A percentile compares a stretch with the other conserved stretches of the same genome.
These are phyloP conservation scores for Lactarius sp. DNA, from an alignment of 768 basidiomycete species.

Conservation along the genomic window DNA sequence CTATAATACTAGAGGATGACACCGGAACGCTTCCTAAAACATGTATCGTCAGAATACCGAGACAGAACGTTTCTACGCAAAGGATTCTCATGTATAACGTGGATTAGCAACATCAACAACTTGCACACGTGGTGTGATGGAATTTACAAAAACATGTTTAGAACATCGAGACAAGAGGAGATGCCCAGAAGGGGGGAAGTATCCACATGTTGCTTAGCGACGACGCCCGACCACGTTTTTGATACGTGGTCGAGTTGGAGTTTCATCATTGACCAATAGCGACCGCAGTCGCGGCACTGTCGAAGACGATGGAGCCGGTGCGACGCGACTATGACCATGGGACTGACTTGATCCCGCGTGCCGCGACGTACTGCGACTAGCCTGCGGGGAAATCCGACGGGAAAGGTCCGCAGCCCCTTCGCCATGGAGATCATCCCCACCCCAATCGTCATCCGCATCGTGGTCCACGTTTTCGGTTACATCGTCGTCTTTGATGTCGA, in stretches of 20 bases:
- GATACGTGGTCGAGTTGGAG: slow-evolving; percentile 57
- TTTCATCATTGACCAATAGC: slow-evolving; percentile 44
- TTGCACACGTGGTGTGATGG: slow-evolving; percentile 6
- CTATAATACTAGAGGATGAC: slow-evolving; percentile 3
- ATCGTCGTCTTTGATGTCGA: slow-evolving; percentile 18
- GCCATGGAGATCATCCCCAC: slow-evolving; percentile 7
- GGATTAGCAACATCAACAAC: slow-evolving; percentile 11
- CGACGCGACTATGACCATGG: slow-evolving; percentile 9
- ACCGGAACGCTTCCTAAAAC: slow-evolving; percentile 5
- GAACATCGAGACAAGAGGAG: neutral
- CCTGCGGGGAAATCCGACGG: neutral
- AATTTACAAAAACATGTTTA: slow-evolving; percentile 2
- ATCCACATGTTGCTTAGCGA: slow-evolving; percentile 36
- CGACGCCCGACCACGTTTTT: slow-evolving; percentile 42
- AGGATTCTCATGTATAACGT: slow-evolving; percentile 4
- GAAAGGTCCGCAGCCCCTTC: neutral
- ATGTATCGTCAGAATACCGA: slow-evolving; percentile 1
- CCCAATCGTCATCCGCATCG: slow-evolving; percentile 16
- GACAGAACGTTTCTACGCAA: neutral
- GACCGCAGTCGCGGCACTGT: slow-evolving; percentile 35
- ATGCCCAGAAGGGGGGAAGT: neutral
- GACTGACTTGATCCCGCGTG: slow-evolving; percentile 17
- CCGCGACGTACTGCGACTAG: slow-evolving; percentile 4
- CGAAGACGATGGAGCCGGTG: slow-evolving; percentile 22
- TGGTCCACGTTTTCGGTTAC: slow-evolving; percentile 8